Evolutionary conservation across 2,329 filamentous ascomycete species (phyloP).

Genomic region (Colletotrichum sp.): DNA sequence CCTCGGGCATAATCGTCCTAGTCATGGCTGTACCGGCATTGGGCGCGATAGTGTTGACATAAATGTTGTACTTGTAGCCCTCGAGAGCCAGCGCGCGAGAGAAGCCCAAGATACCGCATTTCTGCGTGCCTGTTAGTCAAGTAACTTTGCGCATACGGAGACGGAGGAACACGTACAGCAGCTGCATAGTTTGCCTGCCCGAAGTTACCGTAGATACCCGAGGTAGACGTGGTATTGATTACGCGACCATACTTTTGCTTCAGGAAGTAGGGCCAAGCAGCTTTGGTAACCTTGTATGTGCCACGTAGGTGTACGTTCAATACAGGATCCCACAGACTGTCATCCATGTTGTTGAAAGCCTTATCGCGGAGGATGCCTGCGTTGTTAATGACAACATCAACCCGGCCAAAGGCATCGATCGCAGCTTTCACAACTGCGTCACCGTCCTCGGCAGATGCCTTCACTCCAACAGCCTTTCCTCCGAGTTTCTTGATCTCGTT

Average conservation of each 20-base stretch:
- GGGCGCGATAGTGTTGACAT: constrained; percentile 96
- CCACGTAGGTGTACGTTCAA: constrained; percentile 91
- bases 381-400: constrained; percentile 98
- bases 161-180: constrained; percentile 61
- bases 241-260: constrained; percentile 99
- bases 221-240: constrained; percentile 95
- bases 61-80: constrained; percentile 97
- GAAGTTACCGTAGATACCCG: constrained; percentile 98
- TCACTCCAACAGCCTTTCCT: constrained; percentile 90
- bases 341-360: constrained; percentile 97
- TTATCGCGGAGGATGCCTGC: constrained; percentile 97
- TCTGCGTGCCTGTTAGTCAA: constrained; percentile 51
- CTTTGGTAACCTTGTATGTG: constrained; percentile 96
- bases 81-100: constrained; percentile 92
- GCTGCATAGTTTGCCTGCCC: constrained; percentile 98
- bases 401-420: constrained; percentile 90
- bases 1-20: constrained; percentile 89
- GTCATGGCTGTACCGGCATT: constrained; percentile 98
- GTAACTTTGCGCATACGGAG: background rate
- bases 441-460: constrained; percentile 91
- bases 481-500: constrained; percentile 90
- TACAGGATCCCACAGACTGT: constrained; percentile 90
- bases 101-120: constrained; percentile 93
- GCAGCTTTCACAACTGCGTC: constrained; percentile 90
- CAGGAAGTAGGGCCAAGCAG: constrained; percentile 95